Evolutionary conservation across 2,329 filamentous ascomycete genomes (phyloP).

Genomic region (Aspergillus novofumigatus): DNA sequence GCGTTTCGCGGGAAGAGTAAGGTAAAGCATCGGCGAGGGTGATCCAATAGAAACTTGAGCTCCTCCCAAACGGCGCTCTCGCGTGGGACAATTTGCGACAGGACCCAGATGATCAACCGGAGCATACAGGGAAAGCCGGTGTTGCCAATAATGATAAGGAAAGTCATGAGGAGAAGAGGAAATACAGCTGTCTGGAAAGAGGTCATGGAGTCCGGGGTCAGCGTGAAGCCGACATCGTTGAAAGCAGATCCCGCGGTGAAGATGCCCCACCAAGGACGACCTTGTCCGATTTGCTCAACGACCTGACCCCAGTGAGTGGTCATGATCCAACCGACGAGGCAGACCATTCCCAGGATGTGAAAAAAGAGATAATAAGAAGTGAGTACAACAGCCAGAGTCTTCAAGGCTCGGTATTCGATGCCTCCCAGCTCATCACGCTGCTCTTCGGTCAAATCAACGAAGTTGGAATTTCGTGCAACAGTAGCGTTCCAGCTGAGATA

Average conservation of each 20-base stretch:
- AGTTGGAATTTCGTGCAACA: constrained; percentile 86
- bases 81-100: constrained; percentile 62
- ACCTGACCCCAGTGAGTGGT: constrained; percentile 59
- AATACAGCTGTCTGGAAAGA: constrained; percentile 77
- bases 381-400: constrained; percentile 76
- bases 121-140: constrained; percentile 95
- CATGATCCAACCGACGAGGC: constrained; percentile 76
- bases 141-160: constrained; percentile 90
- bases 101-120: constrained; percentile 83
- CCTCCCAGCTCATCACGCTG: constrained; percentile 93
- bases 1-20: constrained; percentile 84
- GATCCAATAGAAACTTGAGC: constrained; percentile 82
- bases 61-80: constrained; percentile 80
- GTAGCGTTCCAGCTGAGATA: constrained; percentile 95
- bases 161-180: constrained; percentile 71
- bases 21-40: constrained; percentile 94
- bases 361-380: constrained; percentile 79
- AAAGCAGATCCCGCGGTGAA: constrained; percentile 86
- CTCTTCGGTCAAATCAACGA: constrained; percentile 80
- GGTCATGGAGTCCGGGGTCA: constrained; percentile 91
- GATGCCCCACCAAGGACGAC: constrained; percentile 81
- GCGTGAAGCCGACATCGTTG: constrained; percentile 89
- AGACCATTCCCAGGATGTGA: constrained; percentile 69
- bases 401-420: constrained; percentile 90
- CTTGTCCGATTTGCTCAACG: constrained; percentile 59